Evolutionary conservation across 441 rosid genomes (phyloP).

Genomic region (Raphanus hybrid): DNA sequence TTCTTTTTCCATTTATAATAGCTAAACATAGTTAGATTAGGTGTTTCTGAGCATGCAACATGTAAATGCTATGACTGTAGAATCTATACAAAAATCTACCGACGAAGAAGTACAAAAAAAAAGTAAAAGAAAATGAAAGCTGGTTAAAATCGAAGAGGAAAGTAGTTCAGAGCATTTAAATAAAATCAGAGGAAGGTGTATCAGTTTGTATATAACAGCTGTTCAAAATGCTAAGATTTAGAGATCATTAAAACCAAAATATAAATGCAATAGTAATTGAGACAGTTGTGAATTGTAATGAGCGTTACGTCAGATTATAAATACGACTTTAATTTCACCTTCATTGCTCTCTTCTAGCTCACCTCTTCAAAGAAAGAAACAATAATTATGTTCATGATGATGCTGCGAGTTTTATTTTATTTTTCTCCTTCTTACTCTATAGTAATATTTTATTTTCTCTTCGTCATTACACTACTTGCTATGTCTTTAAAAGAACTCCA

Average conservation of each 20-base stretch:
- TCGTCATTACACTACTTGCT: constrained; percentile 30
- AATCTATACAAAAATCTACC: not conserved
- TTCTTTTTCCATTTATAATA: not conserved
- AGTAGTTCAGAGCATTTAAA: constrained; percentile 43
- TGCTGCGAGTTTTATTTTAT: constrained; percentile 18
- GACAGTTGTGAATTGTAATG: constrained; percentile 92
- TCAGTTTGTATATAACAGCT: constrained; percentile 38
- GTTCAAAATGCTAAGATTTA: constrained; percentile 52
- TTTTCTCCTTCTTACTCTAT: not conserved
- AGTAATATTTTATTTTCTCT: not conserved
- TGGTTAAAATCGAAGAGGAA: constrained; percentile 31
- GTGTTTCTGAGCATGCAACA: constrained; percentile 25
- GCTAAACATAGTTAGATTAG: constrained; percentile 16
- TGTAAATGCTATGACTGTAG: not conserved
- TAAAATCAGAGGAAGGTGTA: constrained; percentile 41
- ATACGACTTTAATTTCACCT: constrained; percentile 72
- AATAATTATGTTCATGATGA: constrained; percentile 49
- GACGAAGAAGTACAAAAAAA: constrained; percentile 34
- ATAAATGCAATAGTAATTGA: constrained; percentile 57
- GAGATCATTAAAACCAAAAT: constrained; percentile 71
- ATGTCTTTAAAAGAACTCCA: constrained; percentile 37
- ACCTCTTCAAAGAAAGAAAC: constrained; percentile 35
- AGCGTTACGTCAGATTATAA: constrained; percentile 86
- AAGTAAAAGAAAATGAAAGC: not conserved
- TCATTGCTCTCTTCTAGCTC: constrained; percentile 51